A percentile compares a stretch with the other conserved stretches of the same genome.
Conservation (phyloP, 176 grass and related monocot species). For the Thinopyrum elongatum region DNA sequence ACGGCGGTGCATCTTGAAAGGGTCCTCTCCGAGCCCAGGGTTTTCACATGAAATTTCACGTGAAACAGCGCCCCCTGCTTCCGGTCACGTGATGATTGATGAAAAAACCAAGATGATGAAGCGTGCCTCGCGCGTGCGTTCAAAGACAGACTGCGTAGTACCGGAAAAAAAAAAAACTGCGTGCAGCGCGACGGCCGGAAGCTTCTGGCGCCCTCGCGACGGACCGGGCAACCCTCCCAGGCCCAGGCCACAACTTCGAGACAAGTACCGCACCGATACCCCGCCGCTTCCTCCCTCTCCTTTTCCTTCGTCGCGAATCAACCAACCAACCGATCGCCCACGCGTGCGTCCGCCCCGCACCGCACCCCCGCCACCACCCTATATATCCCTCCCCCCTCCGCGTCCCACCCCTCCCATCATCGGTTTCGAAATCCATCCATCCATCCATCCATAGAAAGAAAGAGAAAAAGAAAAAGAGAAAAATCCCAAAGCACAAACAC, state of each 20-base stretch:
- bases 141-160: too few relatives aligned
- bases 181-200: neutral
- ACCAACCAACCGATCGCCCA: neutral
- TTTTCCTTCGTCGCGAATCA: neutral
- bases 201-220: neutral
- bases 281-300: neutral
- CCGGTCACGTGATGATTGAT: too few relatives aligned
- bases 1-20: too few relatives aligned
- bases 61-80: neutral
- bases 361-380: neutral
- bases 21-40: neutral
- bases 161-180: too few relatives aligned
- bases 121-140: too few relatives aligned
- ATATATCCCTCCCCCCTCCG: neutral
- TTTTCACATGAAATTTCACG: neutral
- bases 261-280: neutral
- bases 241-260: neutral
- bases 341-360: neutral
- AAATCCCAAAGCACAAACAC: neutral
- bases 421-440: neutral
- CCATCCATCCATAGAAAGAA: neutral
- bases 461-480: neutral
- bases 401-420: neutral
- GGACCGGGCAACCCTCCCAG: neutral
- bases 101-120: too few relatives aligned